Conservation (phyloP, 306 rosid species). For the Sicyos baderoa region DNA sequence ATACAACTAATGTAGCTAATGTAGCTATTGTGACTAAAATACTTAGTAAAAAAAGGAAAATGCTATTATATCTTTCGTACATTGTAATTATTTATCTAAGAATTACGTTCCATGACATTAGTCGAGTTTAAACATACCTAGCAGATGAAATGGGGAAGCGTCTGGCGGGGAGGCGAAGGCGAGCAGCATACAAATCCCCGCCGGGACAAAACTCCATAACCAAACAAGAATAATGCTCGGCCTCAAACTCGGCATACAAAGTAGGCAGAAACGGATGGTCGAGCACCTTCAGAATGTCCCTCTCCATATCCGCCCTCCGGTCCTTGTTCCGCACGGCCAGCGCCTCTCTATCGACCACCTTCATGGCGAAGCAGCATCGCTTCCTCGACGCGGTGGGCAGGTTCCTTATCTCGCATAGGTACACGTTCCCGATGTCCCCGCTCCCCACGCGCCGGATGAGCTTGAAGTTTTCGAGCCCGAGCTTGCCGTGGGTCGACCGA, state of each 20-base stretch:
- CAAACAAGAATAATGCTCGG: conserved; percentile 89
- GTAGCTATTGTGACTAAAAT: too few species aligned
- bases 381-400: conserved; percentile 53
- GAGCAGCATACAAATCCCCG: conserved; percentile 74
- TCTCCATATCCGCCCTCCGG: conserved; percentile 88
- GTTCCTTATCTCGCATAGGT: conserved; percentile 83
- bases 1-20: too few species aligned
- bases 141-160: conserved; percentile 63
- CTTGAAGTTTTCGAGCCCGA: conserved; percentile 72
- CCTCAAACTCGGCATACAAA: conserved; percentile 73
- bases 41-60: too few species aligned
- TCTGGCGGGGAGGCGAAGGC: conserved; percentile 63
- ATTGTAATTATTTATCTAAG: too few species aligned
- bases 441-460: conserved; percentile 74
- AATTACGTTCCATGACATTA: too few species aligned
- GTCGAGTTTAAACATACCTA: conserved; percentile 32
- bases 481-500: conserved; percentile 44
- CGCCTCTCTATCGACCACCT: conserved; percentile 93
- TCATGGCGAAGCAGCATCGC: conserved; percentile 86
- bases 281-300: conserved; percentile 65
- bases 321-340: conserved; percentile 69
- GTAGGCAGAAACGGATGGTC: conserved; percentile 95
- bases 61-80: too few species aligned
- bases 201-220: conserved; percentile 99
- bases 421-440: conserved; percentile 86